phyloP scores from a whole-genome alignment of 1,284 basidiomycete species.

The Phlebopus sp. region DNA sequence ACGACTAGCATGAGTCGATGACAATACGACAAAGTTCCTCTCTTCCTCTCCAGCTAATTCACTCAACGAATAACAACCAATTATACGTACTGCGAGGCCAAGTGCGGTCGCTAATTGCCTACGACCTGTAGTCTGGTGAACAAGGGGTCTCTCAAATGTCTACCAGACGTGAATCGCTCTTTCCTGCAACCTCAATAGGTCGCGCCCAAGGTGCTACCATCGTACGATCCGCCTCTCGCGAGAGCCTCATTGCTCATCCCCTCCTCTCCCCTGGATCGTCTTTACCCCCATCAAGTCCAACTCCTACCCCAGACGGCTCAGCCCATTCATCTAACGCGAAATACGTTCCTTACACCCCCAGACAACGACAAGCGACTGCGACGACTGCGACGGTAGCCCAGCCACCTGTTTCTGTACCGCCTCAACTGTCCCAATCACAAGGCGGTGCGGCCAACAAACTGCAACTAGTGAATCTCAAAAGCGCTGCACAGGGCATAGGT shows the following conservation, averaged over 20 bases:
- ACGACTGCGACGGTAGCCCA: conserved; percentile 46
- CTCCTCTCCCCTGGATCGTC: conserved; percentile 43
- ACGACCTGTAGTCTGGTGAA: too few species aligned
- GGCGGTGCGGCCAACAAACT: conserved; percentile 65
- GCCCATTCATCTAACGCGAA: conserved; percentile 23
- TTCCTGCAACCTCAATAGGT: conserved; percentile 54
- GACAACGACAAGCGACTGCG: conserved; percentile 51
- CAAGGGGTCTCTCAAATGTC: conserved; percentile 14
- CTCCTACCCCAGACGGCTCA: conserved; percentile 30
- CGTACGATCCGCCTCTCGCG: conserved; percentile 49
- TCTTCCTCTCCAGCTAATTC: too few species aligned
- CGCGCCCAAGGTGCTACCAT: conserved; percentile 44
- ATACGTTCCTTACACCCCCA: conserved; percentile 56
- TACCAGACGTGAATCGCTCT: conserved; percentile 35
- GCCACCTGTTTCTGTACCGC: conserved; percentile 33
- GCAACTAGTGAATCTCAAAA: conserved; percentile 79
- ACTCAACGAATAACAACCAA: too few species aligned
- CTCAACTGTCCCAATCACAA: conserved; percentile 41
- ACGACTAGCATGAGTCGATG: too few species aligned
- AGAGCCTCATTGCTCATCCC: conserved; percentile 60
- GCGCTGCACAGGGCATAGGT: conserved; percentile 74
- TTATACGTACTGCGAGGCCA: too few species aligned
- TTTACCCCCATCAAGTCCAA: conserved; percentile 19
- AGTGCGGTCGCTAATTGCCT: too few species aligned
- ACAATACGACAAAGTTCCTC: too few species aligned